A percentile compares a stretch with the other conserved stretches of the same genome.
Conservation (phyloP, 768 basidiomycete genomes). For the Calocera viscosa region DNA sequence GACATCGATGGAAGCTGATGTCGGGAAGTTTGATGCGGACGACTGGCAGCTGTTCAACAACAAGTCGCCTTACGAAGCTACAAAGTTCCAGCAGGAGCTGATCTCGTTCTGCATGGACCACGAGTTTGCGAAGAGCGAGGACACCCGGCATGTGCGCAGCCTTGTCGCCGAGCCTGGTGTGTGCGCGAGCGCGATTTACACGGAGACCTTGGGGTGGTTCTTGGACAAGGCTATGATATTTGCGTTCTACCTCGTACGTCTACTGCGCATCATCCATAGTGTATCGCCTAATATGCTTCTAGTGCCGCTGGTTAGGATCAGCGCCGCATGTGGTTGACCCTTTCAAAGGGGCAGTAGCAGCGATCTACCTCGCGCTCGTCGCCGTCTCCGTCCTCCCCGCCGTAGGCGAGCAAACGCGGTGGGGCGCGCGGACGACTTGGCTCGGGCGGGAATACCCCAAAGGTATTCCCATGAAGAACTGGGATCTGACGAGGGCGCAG, state of each 20-base stretch:
- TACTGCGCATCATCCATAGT: background rate
- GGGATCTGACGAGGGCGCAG: background rate
- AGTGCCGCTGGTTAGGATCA: background rate
- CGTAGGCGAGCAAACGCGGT: background rate
- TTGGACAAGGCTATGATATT: constrained; percentile 5
- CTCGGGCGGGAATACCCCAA: background rate
- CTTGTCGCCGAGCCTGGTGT: background rate
- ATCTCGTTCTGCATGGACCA: background rate
- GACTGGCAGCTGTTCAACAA: constrained; percentile 4
- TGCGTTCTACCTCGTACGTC: background rate
- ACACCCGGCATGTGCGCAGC: background rate
- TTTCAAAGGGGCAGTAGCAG: background rate
- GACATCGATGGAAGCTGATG: constrained; percentile 50
- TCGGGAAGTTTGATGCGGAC: background rate
- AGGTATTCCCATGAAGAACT: background rate
- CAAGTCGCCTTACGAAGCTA: background rate
- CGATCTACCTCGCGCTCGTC: background rate
- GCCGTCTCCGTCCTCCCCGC: background rate
- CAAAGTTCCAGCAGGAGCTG: background rate
- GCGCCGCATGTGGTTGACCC: background rate
- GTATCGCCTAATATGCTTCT: background rate
- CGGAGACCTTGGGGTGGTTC: background rate
- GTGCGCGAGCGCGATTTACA: background rate
- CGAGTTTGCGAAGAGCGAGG: background rate
- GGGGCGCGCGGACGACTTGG: background rate